Evolutionary conservation across 179 eudicot species (phyloP).

Genomic region (Beta macrorhiza): DNA sequence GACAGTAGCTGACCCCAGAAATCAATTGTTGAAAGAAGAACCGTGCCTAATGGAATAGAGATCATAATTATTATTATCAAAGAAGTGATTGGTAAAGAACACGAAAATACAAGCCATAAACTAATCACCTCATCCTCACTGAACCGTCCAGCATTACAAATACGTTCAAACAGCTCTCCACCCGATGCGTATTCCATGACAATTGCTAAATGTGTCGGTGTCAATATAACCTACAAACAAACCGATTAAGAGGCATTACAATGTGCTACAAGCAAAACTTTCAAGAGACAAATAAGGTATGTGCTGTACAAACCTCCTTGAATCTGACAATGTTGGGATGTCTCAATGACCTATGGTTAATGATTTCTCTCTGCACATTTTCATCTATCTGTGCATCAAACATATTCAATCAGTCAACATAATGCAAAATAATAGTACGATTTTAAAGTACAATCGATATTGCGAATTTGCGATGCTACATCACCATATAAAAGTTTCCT

Average conservation of each 20-base stretch:
- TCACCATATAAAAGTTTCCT: neutral
- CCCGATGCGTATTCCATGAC: constrained; percentile 97
- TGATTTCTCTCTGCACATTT: constrained; percentile 89
- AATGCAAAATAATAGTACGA: neutral
- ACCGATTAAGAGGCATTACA: neutral
- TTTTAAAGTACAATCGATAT: neutral
- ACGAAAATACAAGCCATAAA: neutral
- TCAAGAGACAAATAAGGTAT: neutral
- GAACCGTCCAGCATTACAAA: constrained; percentile 91
- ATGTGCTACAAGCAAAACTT: neutral
- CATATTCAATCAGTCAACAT: neutral
- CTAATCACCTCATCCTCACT: constrained; percentile 83
- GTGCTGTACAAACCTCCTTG: constrained; percentile 55
- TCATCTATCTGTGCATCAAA: constrained; percentile 66
- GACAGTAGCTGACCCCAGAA: constrained; percentile 95
- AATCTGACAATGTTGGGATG: constrained; percentile 90
- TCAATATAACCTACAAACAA: constrained; percentile 58
- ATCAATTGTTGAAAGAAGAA: constrained; percentile 91
- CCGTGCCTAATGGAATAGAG: constrained; percentile 56
- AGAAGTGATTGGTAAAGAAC: too few relatives aligned
- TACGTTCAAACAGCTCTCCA: constrained; percentile 89
- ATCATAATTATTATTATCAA: neutral
- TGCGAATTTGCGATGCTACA: too few relatives aligned
- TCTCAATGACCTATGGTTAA: constrained; percentile 83
- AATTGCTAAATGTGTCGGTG: constrained; percentile 92